Base-by-base conservation (phyloP, 805 yeast genomes). In the Teunomyces barrocoloradensis region DNA sequence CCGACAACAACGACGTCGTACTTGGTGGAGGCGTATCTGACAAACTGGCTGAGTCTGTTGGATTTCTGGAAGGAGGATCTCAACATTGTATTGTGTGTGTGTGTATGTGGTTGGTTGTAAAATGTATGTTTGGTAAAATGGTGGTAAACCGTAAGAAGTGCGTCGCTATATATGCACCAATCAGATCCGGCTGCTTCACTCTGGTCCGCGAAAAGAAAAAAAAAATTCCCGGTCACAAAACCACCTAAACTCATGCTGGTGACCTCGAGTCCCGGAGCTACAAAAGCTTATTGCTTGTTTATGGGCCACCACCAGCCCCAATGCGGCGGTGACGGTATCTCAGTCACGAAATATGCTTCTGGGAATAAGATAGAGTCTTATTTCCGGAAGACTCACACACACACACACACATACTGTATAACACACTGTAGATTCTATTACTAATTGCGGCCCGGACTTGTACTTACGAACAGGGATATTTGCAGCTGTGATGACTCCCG, bases 1-100 rank as follows among this genome's bases (percentile, higher is more conserved):
- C 99, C 99, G 64, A 94, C 87, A 59, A 94, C 89, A 46, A 92
- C 96, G 46, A 94, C 81, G 63, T 94, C 98, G 66, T 89, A 94
- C 55, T 73, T 69, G 51, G 76, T 65, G 27, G 76, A 71, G 50
- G 66, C 68, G 57, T 56, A 66, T 64, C 78, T 66, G 55, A 68
- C 63, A 52, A 71, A 71, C 52, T 69, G 71, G 59, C 53, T 39
- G 57, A 54, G 53, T 52, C 56, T 18, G 47, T 39, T 41, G 42
- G 42, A 27, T 42, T 49, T 27, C 42, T 37, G 32, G 45, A 45
- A 46, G 21, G 55, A 46, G 44, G 47, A 40, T 53, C 57, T 53
- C 55, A 53, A 52, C 56, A 53, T 53, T 32, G 18, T 32, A 25
- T 40, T 40, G 34, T 17, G 34, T 18, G 9, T 39, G 11, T 25